Base-by-base conservation (phyloP, 1,284 basidiomycete species). In the Tilletia walkeri region DNA sequence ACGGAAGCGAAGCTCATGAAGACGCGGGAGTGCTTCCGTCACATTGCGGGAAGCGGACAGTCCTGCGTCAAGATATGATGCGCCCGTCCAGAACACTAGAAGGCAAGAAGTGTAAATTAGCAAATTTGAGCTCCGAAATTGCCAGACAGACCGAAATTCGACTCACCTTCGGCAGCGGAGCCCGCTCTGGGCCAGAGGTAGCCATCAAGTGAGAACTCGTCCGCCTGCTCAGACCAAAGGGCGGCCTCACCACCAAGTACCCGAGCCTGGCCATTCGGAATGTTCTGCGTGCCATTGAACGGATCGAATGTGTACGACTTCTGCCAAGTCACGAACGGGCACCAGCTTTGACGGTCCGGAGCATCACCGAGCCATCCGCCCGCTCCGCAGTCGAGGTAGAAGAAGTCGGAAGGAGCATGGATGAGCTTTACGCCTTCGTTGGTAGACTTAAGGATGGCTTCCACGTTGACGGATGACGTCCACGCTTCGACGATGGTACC, bases 151-250 rank as follows among this genome's bases (percentile, higher is more conserved):
- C 1, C 36, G 18, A n/a, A 1, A 20, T 14, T 66, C 47, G 20
- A 10, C 59, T 38, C 16, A 63, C 59, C 59, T 85, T 94, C 92
- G 0, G 91, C 91, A 4, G 89, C 88, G 0, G 89, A 87, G 0
- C 91, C 90, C 7, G 91, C 90, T 67, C 92, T 87, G 1, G 93
- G 92, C 84, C 92, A 94, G 9, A 89, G 85, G 70, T 89, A 88
- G 0, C 87, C 78, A 77, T 94, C 91, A 67, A 94, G 84, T 80
- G 91, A 92, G 68, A 86, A 85, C 14, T 89, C 87, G 59, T 88
- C 87, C 2, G 89, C 88, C 83, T 92, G 91, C 84, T 93, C 91
- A 2, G 89, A 86, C 92, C 92, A 93, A 1, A 93, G 85, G 2
- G 90, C 87, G 34, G 89, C 88, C 86, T 74, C 80, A 86, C 90